phyloP scores from a whole-genome alignment of 345 rosid species.

The Acer yangbiense region DNA sequence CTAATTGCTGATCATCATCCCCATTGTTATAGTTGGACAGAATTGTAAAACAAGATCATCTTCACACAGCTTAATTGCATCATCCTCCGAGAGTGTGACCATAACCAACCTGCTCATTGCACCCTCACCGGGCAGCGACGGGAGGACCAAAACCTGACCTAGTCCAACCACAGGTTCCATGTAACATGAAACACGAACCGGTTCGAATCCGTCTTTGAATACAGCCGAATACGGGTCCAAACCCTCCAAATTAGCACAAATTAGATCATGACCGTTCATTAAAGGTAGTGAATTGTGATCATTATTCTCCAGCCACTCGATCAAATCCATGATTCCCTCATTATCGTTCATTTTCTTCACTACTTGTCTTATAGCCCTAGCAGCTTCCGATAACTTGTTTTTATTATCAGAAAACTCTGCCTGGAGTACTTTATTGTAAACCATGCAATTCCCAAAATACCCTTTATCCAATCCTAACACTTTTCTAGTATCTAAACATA shows the following conservation, averaged over 20 bases:
- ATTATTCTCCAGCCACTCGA: conserved; percentile 52
- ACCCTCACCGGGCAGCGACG: conserved; percentile 37
- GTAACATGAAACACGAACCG: conserved; percentile 41
- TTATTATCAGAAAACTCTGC: conserved; percentile 9
- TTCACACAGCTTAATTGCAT: conserved; percentile 38
- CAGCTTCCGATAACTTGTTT: conserved; percentile 27
- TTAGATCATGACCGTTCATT: conserved; percentile 45
- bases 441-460: conserved; percentile 74
- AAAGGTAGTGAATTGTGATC: conserved; percentile 6
- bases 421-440: conserved; percentile 38
- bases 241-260: conserved; percentile 49
- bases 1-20: neutral
- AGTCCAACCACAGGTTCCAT: conserved; percentile 43
- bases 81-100: conserved; percentile 53
- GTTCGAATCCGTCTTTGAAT: conserved; percentile 47
- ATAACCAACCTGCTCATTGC: conserved; percentile 51
- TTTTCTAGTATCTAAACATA: conserved; percentile 58
- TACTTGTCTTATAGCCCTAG: conserved; percentile 37
- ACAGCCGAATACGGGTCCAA: conserved; percentile 27
- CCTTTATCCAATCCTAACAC: conserved; percentile 47
- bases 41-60: conserved; percentile 52
- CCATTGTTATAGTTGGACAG: conserved; percentile 52
- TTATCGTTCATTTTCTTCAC: conserved; percentile 35
- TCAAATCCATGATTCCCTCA: conserved; percentile 53
- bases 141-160: conserved; percentile 58